Percentiles rank a stretch among this genome's conserved stretches.
phyloP scores from a whole-genome alignment of 208 protist genomes.

The Leptomonas pyrrhocoris region DNA sequence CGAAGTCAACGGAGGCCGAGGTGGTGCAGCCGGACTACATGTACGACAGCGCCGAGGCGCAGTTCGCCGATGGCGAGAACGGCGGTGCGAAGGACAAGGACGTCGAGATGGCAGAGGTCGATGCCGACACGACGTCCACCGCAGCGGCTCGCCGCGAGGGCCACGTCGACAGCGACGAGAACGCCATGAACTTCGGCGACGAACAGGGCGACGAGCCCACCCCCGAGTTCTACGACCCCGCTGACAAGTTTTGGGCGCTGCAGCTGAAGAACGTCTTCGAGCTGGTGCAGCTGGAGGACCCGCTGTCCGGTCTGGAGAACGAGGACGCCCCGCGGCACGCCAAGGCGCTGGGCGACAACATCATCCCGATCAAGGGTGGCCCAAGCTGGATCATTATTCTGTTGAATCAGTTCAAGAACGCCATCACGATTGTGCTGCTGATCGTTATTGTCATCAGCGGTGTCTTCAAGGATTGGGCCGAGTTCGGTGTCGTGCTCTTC shows the following conservation, averaged over 20 bases:
- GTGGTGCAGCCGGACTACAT: background rate
- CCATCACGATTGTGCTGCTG: conserved; percentile 84
- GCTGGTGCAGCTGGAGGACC: conserved; percentile 76
- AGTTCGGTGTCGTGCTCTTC: conserved; percentile 85
- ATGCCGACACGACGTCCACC: background rate
- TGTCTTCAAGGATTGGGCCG: conserved; percentile 85
- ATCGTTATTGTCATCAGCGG: conserved; percentile 84
- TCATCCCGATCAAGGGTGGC: conserved; percentile 81
- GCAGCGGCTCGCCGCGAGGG: background rate
- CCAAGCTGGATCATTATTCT: conserved; percentile 74
- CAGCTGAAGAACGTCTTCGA: conserved; percentile 68
- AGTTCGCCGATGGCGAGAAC: conserved; percentile 6
- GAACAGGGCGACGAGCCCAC: conserved; percentile 64
- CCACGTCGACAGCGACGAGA: conserved; percentile 21
- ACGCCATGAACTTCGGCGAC: conserved; percentile 59
- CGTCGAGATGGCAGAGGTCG: background rate
- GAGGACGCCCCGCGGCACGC: conserved; percentile 58
- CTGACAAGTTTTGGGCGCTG: conserved; percentile 74
- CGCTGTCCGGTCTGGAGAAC: conserved; percentile 45
- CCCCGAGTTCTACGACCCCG: conserved; percentile 59
- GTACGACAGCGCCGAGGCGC: conserved; percentile 2
- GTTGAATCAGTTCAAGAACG: conserved; percentile 78
- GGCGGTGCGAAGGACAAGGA: background rate
- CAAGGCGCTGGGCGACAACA: conserved; percentile 72
- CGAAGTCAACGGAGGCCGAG: background rate